Evolutionary conservation across 2,329 filamentous ascomycete species (phyloP).

Genomic region (Juglanconis oblonga): DNA sequence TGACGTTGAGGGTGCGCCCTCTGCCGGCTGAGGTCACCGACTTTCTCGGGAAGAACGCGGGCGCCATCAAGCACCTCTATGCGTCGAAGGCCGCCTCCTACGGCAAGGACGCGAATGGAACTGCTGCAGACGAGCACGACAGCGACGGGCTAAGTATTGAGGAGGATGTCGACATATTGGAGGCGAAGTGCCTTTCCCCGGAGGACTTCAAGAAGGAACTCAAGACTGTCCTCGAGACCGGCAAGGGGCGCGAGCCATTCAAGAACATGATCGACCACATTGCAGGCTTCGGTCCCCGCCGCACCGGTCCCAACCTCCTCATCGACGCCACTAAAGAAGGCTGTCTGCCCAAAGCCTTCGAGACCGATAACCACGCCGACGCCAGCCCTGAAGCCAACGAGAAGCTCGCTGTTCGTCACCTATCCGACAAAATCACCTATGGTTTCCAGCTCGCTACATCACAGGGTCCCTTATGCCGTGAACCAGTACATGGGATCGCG

Average conservation of each 20-base stretch:
- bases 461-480: slow-evolving; percentile 86
- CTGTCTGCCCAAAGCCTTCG: slow-evolving; percentile 70
- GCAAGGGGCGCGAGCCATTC: slow-evolving; percentile 76
- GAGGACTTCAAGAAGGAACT: slow-evolving; percentile 78
- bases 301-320: slow-evolving; percentile 84
- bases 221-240: slow-evolving; percentile 62
- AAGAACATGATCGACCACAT: slow-evolving; percentile 74
- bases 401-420: slow-evolving; percentile 59
- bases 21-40: slow-evolving; percentile 76
- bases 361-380: slow-evolving; percentile 30
- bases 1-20: slow-evolving; percentile 75
- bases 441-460: slow-evolving; percentile 90
- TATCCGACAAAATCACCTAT: slow-evolving; percentile 87
- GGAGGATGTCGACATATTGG: slow-evolving; percentile 56
- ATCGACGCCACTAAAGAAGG: slow-evolving; percentile 75
- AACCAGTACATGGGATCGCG: slow-evolving; percentile 89
- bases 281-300: slow-evolving; percentile 81
- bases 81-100: slow-evolving; percentile 43
- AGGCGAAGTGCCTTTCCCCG: slow-evolving; percentile 62
- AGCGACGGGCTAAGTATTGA: slow-evolving; percentile 39
- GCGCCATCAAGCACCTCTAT: slow-evolving; percentile 76
- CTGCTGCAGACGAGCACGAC: slow-evolving; percentile 38
- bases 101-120: slow-evolving; percentile 34
- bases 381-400: slow-evolving; percentile 42
- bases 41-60: slow-evolving; percentile 77